Evolutionary conservation across 768 basidiomycete species (phyloP).

Genomic region (Cystobasidium ongulense): DNA sequence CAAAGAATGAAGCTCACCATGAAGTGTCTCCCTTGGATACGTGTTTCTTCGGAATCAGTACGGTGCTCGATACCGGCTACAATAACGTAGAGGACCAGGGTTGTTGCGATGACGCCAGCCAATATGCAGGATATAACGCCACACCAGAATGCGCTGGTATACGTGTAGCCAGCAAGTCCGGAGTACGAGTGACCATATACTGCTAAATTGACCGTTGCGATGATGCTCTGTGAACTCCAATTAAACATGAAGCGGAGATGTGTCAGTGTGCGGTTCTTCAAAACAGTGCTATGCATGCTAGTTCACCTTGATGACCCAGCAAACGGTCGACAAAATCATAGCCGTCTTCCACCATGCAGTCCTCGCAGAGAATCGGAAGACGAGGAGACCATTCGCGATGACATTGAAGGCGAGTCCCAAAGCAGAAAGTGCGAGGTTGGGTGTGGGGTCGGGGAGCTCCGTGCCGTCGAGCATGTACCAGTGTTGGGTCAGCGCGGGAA

Average conservation of each 20-base stretch:
- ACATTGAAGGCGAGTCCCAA: constrained; percentile 43
- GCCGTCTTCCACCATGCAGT: constrained; percentile 39
- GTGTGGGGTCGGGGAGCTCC: constrained; percentile 41
- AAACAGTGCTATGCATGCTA: constrained; percentile 15
- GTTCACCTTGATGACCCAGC: constrained; percentile 45
- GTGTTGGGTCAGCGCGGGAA: constrained; percentile 44
- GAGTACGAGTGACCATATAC: constrained; percentile 32
- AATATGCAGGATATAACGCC: constrained; percentile 22
- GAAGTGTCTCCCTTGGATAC: constrained; percentile 26
- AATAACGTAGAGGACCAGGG: constrained; percentile 35
- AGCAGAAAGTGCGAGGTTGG: constrained; percentile 33
- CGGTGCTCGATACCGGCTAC: constrained; percentile 30
- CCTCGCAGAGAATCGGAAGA: constrained; percentile 44
- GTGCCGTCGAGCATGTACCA: constrained; percentile 41
- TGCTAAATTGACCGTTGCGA: constrained; percentile 43
- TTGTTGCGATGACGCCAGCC: constrained; percentile 28
- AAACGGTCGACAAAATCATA: constrained; percentile 41
- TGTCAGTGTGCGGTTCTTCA: constrained; percentile 23
- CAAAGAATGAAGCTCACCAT: background rate
- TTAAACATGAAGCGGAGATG: background rate
- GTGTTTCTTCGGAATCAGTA: background rate
- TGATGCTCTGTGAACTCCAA: constrained; percentile 10
- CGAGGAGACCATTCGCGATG: constrained; percentile 44
- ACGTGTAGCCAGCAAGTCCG: constrained; percentile 13
- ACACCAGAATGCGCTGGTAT: constrained; percentile 37